A percentile compares a stretch with the other conserved stretches of the same genome.
phyloP scores from a whole-genome alignment of 352 stramenopile species.

The Phytophthora aleatoria region DNA sequence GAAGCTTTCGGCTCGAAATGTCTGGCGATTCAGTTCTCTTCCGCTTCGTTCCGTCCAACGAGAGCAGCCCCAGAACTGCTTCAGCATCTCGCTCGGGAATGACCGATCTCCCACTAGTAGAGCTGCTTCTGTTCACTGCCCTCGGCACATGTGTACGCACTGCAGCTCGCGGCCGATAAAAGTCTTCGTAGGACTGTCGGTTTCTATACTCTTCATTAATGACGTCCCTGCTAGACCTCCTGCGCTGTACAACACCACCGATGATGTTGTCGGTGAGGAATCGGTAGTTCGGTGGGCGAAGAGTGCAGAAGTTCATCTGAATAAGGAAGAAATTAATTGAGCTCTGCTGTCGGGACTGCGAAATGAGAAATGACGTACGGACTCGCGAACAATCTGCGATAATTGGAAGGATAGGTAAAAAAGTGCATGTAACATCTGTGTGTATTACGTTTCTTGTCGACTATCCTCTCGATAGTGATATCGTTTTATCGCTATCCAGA shows the following conservation, averaged over 20 bases:
- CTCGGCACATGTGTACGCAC: neutral
- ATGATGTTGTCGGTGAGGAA: conserved; percentile 21
- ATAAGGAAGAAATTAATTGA: neutral
- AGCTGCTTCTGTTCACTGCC: neutral
- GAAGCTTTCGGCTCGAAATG: conserved; percentile 3
- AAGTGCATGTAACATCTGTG: conserved; percentile 10
- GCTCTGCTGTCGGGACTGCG: conserved; percentile 9
- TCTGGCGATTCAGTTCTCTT: conserved; percentile 3
- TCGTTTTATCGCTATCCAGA: no score
- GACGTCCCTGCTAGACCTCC: neutral
- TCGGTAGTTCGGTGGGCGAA: conserved; percentile 17
- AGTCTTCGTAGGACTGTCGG: neutral
- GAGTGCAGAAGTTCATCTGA: conserved; percentile 14
- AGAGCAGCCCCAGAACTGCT: conserved; percentile 17
- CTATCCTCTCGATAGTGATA: neutral
- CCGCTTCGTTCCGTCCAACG: conserved; percentile 7
- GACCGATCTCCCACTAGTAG: neutral
- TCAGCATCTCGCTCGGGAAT: conserved; percentile 18
- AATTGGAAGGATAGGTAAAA: conserved; percentile 18
- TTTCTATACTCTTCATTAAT: neutral
- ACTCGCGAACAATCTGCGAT: conserved; percentile 18
- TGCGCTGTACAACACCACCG: conserved; percentile 10
- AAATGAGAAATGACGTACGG: conserved; percentile 23
- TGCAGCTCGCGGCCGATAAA: neutral
- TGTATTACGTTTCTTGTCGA: neutral